A percentile compares a stretch with the other conserved stretches of the same genome.
Evolutionary conservation across 129 eudicot species (phyloP).

Genomic region (Deinandra increscens): DNA sequence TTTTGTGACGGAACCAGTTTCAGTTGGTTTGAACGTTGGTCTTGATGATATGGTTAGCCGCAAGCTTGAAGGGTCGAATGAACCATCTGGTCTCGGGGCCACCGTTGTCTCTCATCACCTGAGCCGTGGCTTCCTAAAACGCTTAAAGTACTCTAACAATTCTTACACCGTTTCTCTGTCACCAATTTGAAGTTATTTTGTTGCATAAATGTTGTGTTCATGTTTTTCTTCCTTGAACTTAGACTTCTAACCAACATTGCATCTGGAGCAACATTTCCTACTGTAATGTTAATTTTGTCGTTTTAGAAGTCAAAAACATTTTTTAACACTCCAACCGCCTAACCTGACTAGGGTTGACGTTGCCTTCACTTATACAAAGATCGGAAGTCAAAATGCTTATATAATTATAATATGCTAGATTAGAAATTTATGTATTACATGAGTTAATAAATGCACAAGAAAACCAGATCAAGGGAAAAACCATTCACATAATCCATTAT

Average conservation of each 20-base stretch:
- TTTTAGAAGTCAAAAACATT: neutral
- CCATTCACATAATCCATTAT: slow-evolving; percentile 17
- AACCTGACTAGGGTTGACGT: too few relatives aligned
- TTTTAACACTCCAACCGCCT: too few relatives aligned
- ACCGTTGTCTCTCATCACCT: slow-evolving; percentile 39
- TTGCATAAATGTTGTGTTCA: neutral
- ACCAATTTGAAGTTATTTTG: slow-evolving; percentile 42
- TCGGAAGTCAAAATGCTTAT: neutral
- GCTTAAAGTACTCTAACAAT: slow-evolving; percentile 58
- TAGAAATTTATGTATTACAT: too few relatives aligned
- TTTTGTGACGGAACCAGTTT: slow-evolving; percentile 58
- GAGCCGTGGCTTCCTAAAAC: slow-evolving; percentile 55
- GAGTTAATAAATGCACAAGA: slow-evolving; percentile 34
- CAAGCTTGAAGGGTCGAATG: slow-evolving; percentile 33
- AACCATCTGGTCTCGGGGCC: slow-evolving; percentile 51
- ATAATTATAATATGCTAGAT: too few relatives aligned
- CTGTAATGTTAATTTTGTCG: slow-evolving; percentile 1
- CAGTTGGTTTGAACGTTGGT: slow-evolving; percentile 76
- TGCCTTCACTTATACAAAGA: too few relatives aligned
- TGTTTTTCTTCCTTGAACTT: neutral
- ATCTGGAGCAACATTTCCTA: neutral
- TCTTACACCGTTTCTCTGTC: slow-evolving; percentile 60
- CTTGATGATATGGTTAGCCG: slow-evolving; percentile 35
- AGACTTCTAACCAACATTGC: slow-evolving; percentile 20
- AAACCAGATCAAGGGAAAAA: slow-evolving; percentile 34